Conservation (phyloP, 257 asterid species). For the Linderniella brevidens region DNA sequence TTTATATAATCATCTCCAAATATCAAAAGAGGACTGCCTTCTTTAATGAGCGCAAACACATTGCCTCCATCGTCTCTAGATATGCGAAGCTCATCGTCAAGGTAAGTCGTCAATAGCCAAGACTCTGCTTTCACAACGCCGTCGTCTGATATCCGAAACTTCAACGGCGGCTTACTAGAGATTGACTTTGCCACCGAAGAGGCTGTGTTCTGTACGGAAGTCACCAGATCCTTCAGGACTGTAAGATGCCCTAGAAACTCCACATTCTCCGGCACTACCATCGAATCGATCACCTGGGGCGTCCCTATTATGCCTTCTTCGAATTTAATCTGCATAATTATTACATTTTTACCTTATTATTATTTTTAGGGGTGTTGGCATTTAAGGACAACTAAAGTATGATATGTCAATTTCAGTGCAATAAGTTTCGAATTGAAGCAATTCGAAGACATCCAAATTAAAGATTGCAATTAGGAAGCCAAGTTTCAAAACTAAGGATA, state of each 20-base stretch:
- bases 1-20: neutral
- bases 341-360: too few relatives aligned
- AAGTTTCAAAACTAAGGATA: too few relatives aligned
- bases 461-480: too few relatives aligned
- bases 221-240: constrained; percentile 62
- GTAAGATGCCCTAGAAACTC: constrained; percentile 73
- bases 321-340: constrained; percentile 48
- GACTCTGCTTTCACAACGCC: constrained; percentile 31
- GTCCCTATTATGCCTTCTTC: constrained; percentile 83
- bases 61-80: constrained; percentile 87
- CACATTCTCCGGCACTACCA: constrained; percentile 57
- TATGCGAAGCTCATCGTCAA: constrained; percentile 72
- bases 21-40: constrained; percentile 46
- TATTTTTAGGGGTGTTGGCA: too few relatives aligned
- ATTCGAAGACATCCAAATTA: too few relatives aligned
- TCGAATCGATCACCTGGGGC: constrained; percentile 83
- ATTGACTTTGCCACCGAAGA: constrained; percentile 68
- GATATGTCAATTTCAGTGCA: too few relatives aligned
- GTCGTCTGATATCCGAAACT: constrained; percentile 42
- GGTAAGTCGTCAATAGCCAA: constrained; percentile 90
- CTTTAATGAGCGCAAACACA: constrained; percentile 69
- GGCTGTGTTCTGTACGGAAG: constrained; percentile 74
- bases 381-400: too few relatives aligned
- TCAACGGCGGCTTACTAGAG: constrained; percentile 66
- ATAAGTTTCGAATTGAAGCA: too few relatives aligned